A percentile compares a stretch with the other conserved stretches of the same genome.
phyloP scores from a whole-genome alignment of 805 yeast species.

The Candida ovalis region DNA sequence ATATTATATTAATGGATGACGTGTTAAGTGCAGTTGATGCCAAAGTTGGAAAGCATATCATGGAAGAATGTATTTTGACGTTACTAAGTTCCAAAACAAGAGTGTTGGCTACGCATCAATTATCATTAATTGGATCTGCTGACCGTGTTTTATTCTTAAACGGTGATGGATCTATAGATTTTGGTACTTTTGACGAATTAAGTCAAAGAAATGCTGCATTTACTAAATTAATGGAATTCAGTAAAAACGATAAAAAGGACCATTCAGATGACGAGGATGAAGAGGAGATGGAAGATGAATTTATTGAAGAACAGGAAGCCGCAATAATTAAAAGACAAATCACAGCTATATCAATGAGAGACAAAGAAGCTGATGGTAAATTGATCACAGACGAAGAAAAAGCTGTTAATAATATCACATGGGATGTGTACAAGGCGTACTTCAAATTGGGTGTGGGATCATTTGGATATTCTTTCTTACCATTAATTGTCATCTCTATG shows the following conservation, averaged over 20 bases:
- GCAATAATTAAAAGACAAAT: slow-evolving; percentile 13
- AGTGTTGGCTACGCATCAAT: slow-evolving; percentile 78
- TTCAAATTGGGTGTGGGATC: slow-evolving; percentile 56
- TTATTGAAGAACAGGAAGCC: slow-evolving; percentile 15
- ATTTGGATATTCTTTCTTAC: slow-evolving; percentile 33
- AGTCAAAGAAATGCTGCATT: slow-evolving; percentile 42
- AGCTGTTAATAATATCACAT: slow-evolving; percentile 36
- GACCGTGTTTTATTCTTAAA: slow-evolving; percentile 64
- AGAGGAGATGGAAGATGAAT: slow-evolving; percentile 20
- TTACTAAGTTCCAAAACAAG: slow-evolving; percentile 55
- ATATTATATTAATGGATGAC: slow-evolving; percentile 68
- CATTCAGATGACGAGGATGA: slow-evolving; percentile 5
- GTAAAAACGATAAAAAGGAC: slow-evolving; percentile 3
- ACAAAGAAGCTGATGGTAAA: slow-evolving; percentile 27
- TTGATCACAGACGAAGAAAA: slow-evolving; percentile 31
- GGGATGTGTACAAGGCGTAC: slow-evolving; percentile 47
- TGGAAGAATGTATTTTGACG: slow-evolving; percentile 63
- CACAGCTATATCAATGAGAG: slow-evolving; percentile 48
- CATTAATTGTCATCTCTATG: slow-evolving; percentile 15
- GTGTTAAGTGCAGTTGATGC: slow-evolving; percentile 81
- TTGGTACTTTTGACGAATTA: slow-evolving; percentile 60
- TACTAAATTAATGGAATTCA: slow-evolving; percentile 44
- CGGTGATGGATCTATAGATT: slow-evolving; percentile 54
- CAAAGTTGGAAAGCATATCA: slow-evolving; percentile 75
- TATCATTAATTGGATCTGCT: slow-evolving; percentile 63